Evolutionary conservation across 1,139 yeast genomes (phyloP), one percentile per base, ranked within the genome.

Genomic region (Geotrichum restrictum): DNA sequence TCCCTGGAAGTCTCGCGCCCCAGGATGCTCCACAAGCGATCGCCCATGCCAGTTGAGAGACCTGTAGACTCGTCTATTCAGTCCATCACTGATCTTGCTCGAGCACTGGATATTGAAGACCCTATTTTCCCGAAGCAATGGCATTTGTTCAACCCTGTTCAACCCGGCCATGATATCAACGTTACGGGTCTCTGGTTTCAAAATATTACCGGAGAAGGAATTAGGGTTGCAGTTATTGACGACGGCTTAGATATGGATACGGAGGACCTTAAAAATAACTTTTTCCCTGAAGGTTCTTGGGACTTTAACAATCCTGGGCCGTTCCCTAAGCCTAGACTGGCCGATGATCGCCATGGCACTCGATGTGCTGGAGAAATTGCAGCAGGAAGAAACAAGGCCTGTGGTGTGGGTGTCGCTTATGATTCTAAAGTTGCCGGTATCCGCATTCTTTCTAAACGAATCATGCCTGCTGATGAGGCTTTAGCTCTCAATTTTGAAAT

Each of bases 321-420:
- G 16, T 72, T 82, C 42, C 99, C 99, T 1, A 80, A 78, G 58
- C 99, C 98, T 7, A 74, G 83, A 56, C 74, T 91, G 42, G 69
- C 61, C n/a, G 95, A 87, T 67, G 98, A 94, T 66, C 81, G 83
- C 61, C 99, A 94, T 68, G 99, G 99, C 2, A 94, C 99, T 0
- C 76, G 99, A 61, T 94, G 99, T 73, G 98, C 98, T 1, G 98
- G 97, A 33, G 98, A 94, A 69, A 86, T 94, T 54, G 97, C 97
- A 0, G 95, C 84, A 1, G 91, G 81, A 54, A 72, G 73, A 50
- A 93, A 94, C 67, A 86, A 82, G 39, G 83, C 76, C 19, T 94
- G 99, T 72, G 98, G 98, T 34, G 78, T 94, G 3, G 99, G 99
- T 40, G 95, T 91, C 7, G 98, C 98, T 0, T 91, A 80, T 64